Evolutionary conservation across 768 basidiomycete genomes (phyloP), one percentile per base, ranked within the genome.

Genomic region (Auricularia cornea): DNA sequence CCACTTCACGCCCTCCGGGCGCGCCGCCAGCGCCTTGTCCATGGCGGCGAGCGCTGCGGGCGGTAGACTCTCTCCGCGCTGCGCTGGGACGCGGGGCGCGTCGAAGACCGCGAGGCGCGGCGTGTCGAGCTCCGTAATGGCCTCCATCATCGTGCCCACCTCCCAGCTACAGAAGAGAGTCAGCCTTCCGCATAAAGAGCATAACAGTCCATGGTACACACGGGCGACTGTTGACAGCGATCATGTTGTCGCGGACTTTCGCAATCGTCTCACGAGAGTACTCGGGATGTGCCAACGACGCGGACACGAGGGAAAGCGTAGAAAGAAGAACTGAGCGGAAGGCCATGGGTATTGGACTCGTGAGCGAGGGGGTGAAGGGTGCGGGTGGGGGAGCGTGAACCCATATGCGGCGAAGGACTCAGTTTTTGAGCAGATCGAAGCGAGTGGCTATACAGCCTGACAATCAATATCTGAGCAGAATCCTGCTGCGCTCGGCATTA

Each of bases 51-150:
- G 11, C 12, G 23, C 10, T 20, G 20, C 48, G 28, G 33, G 20
- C n/a, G 62, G 56, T 6, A 59, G 28, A 6, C n/a, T 59, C 20
- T 38, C 57, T 4, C 29, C 26, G 35, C 57, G 40, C 20, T 3
- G n/a, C n/a, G 28, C 62, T 28, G 62, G 62, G 23, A 63, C 57
- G 8, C 23, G 31, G 12, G 32, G 28, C 32, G 57, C 57, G 6
- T 51, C 62, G 59, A 66, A 72, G 63, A 70, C 70, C 3, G 71
- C 67, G 18, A 71, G 56, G 1, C 59, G 20, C 3, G 68, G 67
- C 62, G 67, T 66, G 44, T 70, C 62, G 54, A 70, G 66, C 54
- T 73, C 72, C n/a, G 69, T 65, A 2, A 73, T 54, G 14, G 71
- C 71, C 44, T 72, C 62, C 28, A 56, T 41, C 20, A 59, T 56